Evolutionary conservation across 495 filamentous ascomycete genomes (phyloP), one percentile per base, ranked within the genome.

Genomic region (Penicillium bovifimosum): DNA sequence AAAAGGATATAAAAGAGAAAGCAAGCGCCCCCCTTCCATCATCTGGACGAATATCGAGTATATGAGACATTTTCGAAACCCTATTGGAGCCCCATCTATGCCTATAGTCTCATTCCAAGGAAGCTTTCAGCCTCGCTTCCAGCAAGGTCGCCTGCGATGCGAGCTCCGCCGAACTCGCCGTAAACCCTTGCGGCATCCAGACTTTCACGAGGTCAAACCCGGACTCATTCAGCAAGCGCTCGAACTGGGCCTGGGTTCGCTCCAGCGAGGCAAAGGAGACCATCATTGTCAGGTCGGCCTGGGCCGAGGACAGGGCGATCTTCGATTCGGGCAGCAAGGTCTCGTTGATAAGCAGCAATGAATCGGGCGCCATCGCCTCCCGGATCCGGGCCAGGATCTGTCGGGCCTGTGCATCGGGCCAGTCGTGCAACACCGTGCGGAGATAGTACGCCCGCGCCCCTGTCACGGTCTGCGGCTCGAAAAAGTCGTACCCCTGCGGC

Each of bases 131-230:
- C n/a, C 47, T 48, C 20, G 52, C 44, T 28, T 61, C 51, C 5
- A 61, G 34, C 9, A 57, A 38, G 54, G 54, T 47, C 2, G 58
- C 34, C 33, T 57, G 58, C 3, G 54, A 36, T 32, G 54, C 50
- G 18, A 56, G 18, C n/a, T 45, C 39, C 7, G 28, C 14, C 6
- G 57, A 13, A 16, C 41, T 43, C 36, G 54, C 50, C 28, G 28
- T 29, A 26, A 40, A 56, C 4, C 29, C 50, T 24, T 55, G 35
- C 2, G 59, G 51, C 13, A 58, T 27, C 59, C 52, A 20, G 7
- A 71, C 70, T 38, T 74, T 62, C 44, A 79, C 80, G 43, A 85
- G 79, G n/a, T 75, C 77, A 47, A 86, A 80, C 62, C 82, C 85
- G 38, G 55, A 73, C 14, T 38, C 32, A 20, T 78, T 79, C 61